Evolutionary conservation across 106 monocot species (phyloP).

Genomic region (Alisma plantagoaquatica): DNA sequence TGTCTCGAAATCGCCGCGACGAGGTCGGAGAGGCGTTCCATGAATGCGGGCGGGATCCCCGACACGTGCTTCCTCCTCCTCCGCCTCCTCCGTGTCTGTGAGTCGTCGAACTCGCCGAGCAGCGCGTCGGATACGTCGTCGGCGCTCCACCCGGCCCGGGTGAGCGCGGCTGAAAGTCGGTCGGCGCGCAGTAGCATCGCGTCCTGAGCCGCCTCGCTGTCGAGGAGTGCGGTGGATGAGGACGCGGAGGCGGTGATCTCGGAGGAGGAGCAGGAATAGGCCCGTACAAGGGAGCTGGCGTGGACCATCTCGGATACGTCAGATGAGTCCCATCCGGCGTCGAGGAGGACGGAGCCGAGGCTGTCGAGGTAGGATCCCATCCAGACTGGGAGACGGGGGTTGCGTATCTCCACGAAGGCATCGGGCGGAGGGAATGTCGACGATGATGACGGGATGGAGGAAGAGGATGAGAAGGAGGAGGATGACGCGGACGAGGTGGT

Average conservation of each 20-base stretch:
- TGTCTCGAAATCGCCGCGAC: conserved; percentile 16
- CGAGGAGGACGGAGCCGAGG: conserved; percentile 22
- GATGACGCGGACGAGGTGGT: too few relatives aligned
- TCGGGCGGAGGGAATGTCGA: conserved; percentile 10
- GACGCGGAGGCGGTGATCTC: neutral
- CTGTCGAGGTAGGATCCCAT: conserved; percentile 21
- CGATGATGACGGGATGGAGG: conserved; percentile 19
- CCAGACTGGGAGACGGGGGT: conserved; percentile 23
- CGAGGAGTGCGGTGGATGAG: neutral
- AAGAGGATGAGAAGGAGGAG: neutral
- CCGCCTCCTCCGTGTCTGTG: too few relatives aligned
- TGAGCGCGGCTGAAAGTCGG: conserved; percentile 28
- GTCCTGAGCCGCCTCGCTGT: conserved; percentile 25
- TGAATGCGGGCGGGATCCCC: conserved; percentile 20
- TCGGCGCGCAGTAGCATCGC: conserved; percentile 25
- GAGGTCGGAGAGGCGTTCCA: conserved; percentile 17
- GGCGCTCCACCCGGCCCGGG: conserved; percentile 39
- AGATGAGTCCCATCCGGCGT: conserved; percentile 24
- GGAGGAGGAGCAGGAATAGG: too few relatives aligned
- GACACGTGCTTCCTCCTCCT: conserved; percentile 3
- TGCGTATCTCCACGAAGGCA: conserved; percentile 18
- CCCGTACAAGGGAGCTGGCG: conserved; percentile 5
- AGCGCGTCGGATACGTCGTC: conserved; percentile 36
- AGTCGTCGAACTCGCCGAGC: conserved; percentile 11
- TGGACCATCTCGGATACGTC: conserved; percentile 48